Base-by-base conservation (phyloP, 163 green algal species). In the Coccomyxa subellipsoidea region DNA sequence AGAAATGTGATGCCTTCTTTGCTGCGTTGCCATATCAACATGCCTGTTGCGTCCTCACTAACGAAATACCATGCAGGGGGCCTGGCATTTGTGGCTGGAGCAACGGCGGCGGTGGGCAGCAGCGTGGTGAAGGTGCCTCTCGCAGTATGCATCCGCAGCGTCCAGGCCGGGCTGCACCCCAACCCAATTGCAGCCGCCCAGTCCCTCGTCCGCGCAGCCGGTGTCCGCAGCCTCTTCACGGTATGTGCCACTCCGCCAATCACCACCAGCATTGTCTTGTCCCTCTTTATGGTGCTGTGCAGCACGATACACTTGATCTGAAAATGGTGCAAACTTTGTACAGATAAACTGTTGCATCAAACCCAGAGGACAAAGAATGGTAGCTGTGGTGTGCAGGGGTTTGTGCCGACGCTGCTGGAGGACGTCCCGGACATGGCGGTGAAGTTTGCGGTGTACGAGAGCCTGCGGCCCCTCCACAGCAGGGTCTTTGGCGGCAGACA, bases 341-440 rank as follows among this genome's bases (percentile, higher is more conserved):
- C n/a, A n/a, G n/a, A n/a, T n/a, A n/a, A n/a, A n/a, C n/a, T n/a
- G n/a, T 6, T 59, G 3, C 23, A 18, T 23, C 1, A 18, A 59
- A 18, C 23, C 47, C 47, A 21, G 47, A 27, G 47, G 47, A 18
- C 47, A 59, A 27, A 18, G 23, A 18, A 59, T 6, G 95, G 9
- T 93, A 86, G 95, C 12, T 95, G 96, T 31, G 89, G 98, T 21
- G 97, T 98, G 83, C 97, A 94, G 40, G 96, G 96, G 34, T 99
- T 96, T 85, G 71, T 97, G 38, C 96, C 96, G 38, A 98, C 96
- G 0, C 80, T 99, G 78, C 88, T 99, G 82, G 96, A 99, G 87
- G 96, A 99, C 84, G 92, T 98, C 3, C 96, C 96, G 0, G 96
- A 99, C 89, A 99, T 98, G 95, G 96, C 95, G 15, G 92, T 98